These are phyloP conservation scores for Panellus pusillus DNA, from an alignment of 768 basidiomycete genomes.

Conservation along the genomic window DNA sequence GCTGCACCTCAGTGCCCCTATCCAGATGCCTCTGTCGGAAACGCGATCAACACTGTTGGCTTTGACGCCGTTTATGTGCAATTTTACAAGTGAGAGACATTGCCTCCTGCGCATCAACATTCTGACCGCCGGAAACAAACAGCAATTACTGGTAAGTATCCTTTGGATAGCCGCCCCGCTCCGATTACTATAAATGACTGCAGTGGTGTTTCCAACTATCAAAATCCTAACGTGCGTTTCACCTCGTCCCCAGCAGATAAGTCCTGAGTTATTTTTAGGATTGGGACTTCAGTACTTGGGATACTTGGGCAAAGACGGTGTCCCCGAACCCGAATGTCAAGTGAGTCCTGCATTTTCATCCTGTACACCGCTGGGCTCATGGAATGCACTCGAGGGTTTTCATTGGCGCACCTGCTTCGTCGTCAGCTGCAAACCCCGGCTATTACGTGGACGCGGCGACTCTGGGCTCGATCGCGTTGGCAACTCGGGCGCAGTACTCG, in stretches of 20 bases:
- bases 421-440: constrained; percentile 45
- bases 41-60: constrained; percentile 54
- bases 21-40: constrained; percentile 65
- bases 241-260: background rate
- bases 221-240: background rate
- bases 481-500: constrained; percentile 50
- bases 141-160: constrained; percentile 55
- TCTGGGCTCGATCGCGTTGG: constrained; percentile 41
- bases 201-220: constrained; percentile 2
- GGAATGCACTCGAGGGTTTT: constrained; percentile 43
- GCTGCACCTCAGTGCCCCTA: constrained; percentile 67
- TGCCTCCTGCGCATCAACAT: constrained; percentile 4
- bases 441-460: constrained; percentile 48
- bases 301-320: constrained; percentile 59
- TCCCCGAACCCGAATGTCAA: constrained; percentile 62
- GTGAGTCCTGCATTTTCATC: constrained; percentile 46
- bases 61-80: constrained; percentile 77
- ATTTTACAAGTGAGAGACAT: constrained; percentile 45
- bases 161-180: background rate
- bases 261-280: constrained; percentile 31
- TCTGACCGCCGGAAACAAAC: constrained; percentile 23
- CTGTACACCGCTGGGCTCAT: background rate
- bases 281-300: constrained; percentile 49
- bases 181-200: background rate
- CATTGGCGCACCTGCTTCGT: constrained; percentile 51